Evolutionary conservation across 345 rosid genomes (phyloP), one percentile per base, ranked within the genome.

Genomic region (Nasturtium officinale): DNA sequence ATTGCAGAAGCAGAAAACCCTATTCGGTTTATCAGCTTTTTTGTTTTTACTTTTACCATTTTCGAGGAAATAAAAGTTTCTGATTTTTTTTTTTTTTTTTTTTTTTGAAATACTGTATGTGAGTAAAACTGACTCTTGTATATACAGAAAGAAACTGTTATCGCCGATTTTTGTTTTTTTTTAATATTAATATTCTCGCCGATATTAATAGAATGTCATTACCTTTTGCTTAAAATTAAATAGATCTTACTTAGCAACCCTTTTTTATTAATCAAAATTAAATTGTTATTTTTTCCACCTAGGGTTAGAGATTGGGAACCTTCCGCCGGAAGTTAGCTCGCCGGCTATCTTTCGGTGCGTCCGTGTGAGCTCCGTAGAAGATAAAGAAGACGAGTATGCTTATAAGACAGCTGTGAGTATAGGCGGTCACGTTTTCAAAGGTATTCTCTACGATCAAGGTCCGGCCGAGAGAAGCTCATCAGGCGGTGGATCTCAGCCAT

Each of bases 371-470:
- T 50, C 86, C 30, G 32, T 87, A 11, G 96, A 89, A 4, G 98
- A 93, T 15, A 73, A 45, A n/a, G 92, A 87, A n/a, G 92, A 93
- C 3, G 88, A 89, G 69, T 86, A 61, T 15, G 98, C 98, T 7
- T 93, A 93, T 76, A 90, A 87, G 77, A 83, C 98, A 53, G 85
- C 94, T 20, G 90, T 93, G 15, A 87, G 83, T 82, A 90, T 93
- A 12, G 86, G 92, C 9, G 97, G 98, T 12, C 97, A 89, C 71
- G 47, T 93, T 5, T 93, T 90, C 84, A 93, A 87, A 72, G 98
- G 96, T 52, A 81, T 90, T 80, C 92, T 90, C 45, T 90, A 93
- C 73, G 94, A 93, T 78, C 96, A 86, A 57, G 98, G 98, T 26
- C 82, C 86, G 8, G 59, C 43, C 40, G 67, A 64, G 52, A 71